phyloP scores from a whole-genome alignment of 768 basidiomycete genomes.

The Tylopilus vinaceipallidus region DNA sequence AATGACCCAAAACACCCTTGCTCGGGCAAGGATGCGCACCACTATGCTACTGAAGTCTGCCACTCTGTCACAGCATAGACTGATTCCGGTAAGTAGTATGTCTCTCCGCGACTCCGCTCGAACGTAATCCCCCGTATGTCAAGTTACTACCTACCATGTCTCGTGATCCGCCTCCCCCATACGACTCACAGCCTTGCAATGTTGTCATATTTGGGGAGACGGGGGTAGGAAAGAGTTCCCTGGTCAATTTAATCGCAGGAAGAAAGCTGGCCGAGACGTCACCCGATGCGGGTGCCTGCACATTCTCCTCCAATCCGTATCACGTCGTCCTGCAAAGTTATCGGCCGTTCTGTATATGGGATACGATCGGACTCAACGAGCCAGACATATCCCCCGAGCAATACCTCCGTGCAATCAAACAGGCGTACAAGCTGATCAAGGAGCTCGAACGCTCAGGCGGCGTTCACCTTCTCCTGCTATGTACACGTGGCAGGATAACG shows the following conservation, averaged over 20 bases:
- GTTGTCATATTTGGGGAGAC: constrained; percentile 31
- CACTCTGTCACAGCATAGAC: neutral
- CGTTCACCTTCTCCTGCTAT: constrained; percentile 39
- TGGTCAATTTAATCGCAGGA: constrained; percentile 41
- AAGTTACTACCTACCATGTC: constrained; percentile 8
- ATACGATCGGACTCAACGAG: constrained; percentile 34
- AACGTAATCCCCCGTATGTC: constrained; percentile 1
- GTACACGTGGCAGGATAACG: constrained; percentile 39
- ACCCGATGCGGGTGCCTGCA: constrained; percentile 33
- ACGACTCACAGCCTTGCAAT: constrained; percentile 17
- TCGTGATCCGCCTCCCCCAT: constrained; percentile 12
- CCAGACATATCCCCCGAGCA: constrained; percentile 15
- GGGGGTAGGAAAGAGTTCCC: constrained; percentile 38
- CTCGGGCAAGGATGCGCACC: constrained; percentile 8
- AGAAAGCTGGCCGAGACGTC: constrained; percentile 28
- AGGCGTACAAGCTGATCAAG: constrained; percentile 34
- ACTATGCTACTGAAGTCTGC: neutral
- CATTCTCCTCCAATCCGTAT: constrained; percentile 31
- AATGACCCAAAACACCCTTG: constrained; percentile 3
- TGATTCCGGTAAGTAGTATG: constrained; percentile 9
- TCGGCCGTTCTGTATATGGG: constrained; percentile 28
- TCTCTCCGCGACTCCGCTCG: neutral
- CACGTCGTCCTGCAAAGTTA: constrained; percentile 12
- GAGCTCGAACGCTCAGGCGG: constrained; percentile 32
- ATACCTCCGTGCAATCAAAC: constrained; percentile 27